A percentile compares a stretch with the other conserved stretches of the same genome.
These are phyloP conservation scores for Pichia sp. DNA, from an alignment of 1,139 yeast species.

Conservation along the genomic window DNA sequence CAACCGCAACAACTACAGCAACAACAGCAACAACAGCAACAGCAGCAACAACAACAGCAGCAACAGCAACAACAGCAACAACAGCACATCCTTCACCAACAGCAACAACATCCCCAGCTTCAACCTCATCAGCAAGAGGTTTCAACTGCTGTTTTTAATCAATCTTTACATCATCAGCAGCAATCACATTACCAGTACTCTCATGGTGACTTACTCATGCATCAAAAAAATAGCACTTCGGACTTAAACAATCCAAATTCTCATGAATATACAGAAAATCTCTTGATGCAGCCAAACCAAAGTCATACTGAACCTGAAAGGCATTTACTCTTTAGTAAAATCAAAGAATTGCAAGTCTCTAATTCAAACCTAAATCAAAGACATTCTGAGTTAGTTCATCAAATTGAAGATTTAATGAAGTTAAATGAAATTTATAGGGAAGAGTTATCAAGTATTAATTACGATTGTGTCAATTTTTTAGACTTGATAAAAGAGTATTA, in stretches of 20 bases:
- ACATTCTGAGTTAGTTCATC: slow-evolving; percentile 36
- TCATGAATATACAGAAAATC: slow-evolving; percentile 2
- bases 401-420: slow-evolving; percentile 35
- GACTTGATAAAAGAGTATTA: slow-evolving; percentile 36
- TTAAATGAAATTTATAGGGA: slow-evolving; percentile 41
- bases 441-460: slow-evolving; percentile 41
- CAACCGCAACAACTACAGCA: background rate
- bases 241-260: background rate
- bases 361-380: slow-evolving; percentile 12
- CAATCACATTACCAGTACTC: background rate
- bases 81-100: too few relatives aligned
- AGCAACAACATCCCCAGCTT: too few relatives aligned
- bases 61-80: too few relatives aligned
- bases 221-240: background rate
- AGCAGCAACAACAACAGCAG: too few relatives aligned
- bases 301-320: slow-evolving; percentile 3
- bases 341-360: slow-evolving; percentile 12
- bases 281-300: background rate
- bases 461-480: slow-evolving; percentile 44
- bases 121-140: too few relatives aligned
- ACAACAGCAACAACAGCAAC: too few relatives aligned
- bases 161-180: too few relatives aligned
- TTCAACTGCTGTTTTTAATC: too few relatives aligned
- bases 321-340: background rate
- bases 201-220: background rate